Conservation (phyloP, 2,329 filamentous ascomycete genomes). For the Chaetomium sp. region DNA sequence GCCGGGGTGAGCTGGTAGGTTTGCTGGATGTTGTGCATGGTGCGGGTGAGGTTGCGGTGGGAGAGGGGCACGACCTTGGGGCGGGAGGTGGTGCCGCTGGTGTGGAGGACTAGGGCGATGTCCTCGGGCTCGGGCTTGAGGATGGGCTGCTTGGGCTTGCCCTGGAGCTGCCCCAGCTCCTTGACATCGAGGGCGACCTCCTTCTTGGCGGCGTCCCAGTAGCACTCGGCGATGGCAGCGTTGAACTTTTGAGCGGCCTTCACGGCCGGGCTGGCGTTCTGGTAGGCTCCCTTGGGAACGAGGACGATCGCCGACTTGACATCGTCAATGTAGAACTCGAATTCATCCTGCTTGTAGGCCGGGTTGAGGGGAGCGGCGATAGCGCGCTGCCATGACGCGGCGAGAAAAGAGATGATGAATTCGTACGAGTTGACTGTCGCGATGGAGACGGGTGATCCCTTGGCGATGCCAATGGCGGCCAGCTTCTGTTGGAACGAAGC, state of each 20-base stretch:
- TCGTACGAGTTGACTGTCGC: constrained; percentile 83
- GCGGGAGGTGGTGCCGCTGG: constrained; percentile 79
- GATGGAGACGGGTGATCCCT: constrained; percentile 75
- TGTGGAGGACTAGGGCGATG: constrained; percentile 79
- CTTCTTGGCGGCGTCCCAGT: constrained; percentile 65
- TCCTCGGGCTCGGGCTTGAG: constrained; percentile 68
- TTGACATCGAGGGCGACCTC: constrained; percentile 79
- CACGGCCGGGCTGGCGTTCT: constrained; percentile 69
- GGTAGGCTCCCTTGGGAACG: constrained; percentile 71
- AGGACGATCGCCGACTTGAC: constrained; percentile 77
- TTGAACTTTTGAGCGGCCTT: constrained; percentile 77
- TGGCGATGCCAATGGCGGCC: constrained; percentile 70
- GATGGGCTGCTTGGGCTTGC: constrained; percentile 44
- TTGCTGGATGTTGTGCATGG: constrained; percentile 79
- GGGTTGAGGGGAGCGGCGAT: constrained; percentile 87
- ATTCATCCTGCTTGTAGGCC: constrained; percentile 85
- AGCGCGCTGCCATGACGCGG: constrained; percentile 79
- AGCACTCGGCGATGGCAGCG: constrained; percentile 84
- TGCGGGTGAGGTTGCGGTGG: constrained; percentile 77
- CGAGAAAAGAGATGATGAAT: constrained; percentile 85
- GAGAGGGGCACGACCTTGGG: constrained; percentile 85
- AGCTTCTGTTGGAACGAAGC: constrained; percentile 75
- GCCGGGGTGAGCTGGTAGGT: constrained; percentile 72
- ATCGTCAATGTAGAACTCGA: constrained; percentile 90
- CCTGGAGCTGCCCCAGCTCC: constrained; percentile 67